Percentiles rank a stretch among this genome's conserved stretches.
Conservation (phyloP, 768 basidiomycete species). For the Phanerochaete sordida region DNA sequence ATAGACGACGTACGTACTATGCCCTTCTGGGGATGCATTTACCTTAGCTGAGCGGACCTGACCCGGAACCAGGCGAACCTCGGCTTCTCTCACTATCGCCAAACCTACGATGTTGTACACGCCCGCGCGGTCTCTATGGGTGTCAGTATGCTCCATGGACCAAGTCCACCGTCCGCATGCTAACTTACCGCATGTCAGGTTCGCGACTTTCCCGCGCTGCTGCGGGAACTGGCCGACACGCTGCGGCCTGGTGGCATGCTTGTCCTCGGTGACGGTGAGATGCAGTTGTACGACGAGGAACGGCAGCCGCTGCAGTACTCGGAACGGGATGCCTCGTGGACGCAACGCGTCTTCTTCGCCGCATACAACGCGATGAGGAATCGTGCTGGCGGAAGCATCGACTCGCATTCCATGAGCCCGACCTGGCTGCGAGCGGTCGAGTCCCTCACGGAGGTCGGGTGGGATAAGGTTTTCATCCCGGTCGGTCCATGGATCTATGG, state of each 20-base stretch:
- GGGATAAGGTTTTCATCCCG: constrained; percentile 30
- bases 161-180: not conserved
- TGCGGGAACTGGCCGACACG: constrained; percentile 23
- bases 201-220: constrained; percentile 24
- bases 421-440: constrained; percentile 26
- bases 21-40: not conserved
- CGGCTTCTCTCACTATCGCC: constrained; percentile 30
- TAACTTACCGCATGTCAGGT: constrained; percentile 18
- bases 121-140: constrained; percentile 27
- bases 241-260: constrained; percentile 30
- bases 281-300: constrained; percentile 30
- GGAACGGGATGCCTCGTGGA: constrained; percentile 25
- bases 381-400: constrained; percentile 24
- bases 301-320: constrained; percentile 21
- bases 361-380: constrained; percentile 31
- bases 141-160: constrained; percentile 16
- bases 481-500: constrained; percentile 29
- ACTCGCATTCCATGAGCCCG: constrained; percentile 24
- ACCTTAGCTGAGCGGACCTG: not conserved
- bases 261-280: constrained; percentile 29
- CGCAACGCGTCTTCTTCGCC: constrained; percentile 28
- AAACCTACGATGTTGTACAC: constrained; percentile 30
- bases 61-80: constrained; percentile 25
- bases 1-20: constrained; percentile 30
- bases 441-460: constrained; percentile 25